Percentiles rank a stretch among this genome's conserved stretches.
phyloP scores from a whole-genome alignment of 257 asterid genomes.

The Nicotiana noctiflora region DNA sequence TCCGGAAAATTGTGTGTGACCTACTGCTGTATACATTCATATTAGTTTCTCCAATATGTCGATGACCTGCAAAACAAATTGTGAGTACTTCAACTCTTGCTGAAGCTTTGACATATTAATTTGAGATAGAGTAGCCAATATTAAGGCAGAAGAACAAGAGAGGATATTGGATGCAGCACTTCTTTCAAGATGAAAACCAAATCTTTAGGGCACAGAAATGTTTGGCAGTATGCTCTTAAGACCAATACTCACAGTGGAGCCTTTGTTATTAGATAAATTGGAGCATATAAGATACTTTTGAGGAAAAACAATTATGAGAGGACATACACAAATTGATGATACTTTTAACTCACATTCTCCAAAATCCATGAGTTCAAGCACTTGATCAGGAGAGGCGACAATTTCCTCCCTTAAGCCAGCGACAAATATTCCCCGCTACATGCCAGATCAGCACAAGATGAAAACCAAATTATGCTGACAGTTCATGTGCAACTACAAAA shows the following conservation, averaged over 20 bases:
- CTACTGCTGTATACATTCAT: slow-evolving; percentile 94
- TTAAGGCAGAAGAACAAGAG: background rate
- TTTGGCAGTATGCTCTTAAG: background rate
- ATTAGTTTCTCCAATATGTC: slow-evolving; percentile 97
- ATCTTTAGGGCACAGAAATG: background rate
- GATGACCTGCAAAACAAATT: slow-evolving; percentile 58
- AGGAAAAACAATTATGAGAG: background rate
- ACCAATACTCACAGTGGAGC: background rate
- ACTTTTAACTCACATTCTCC: slow-evolving; percentile 71
- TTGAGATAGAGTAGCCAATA: slow-evolving; percentile 1
- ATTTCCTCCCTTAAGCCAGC: slow-evolving; percentile 96
- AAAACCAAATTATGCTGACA: background rate
- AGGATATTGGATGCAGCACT: background rate
- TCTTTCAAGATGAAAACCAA: background rate
- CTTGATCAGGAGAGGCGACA: slow-evolving; percentile 88
- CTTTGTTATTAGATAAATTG: background rate
- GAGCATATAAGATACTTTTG: background rate
- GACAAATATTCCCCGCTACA: slow-evolving; percentile 92
- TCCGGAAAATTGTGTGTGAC: slow-evolving; percentile 95
- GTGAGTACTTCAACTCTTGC: background rate
- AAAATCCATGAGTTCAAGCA: slow-evolving; percentile 70
- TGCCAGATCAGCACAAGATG: slow-evolving; percentile 2
- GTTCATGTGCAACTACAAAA: background rate
- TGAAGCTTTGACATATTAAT: background rate
- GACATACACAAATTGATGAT: background rate